Evolutionary conservation across 768 basidiomycete species (phyloP), one percentile per base, ranked within the genome.

Genomic region (Rhodotorula paludigena): DNA sequence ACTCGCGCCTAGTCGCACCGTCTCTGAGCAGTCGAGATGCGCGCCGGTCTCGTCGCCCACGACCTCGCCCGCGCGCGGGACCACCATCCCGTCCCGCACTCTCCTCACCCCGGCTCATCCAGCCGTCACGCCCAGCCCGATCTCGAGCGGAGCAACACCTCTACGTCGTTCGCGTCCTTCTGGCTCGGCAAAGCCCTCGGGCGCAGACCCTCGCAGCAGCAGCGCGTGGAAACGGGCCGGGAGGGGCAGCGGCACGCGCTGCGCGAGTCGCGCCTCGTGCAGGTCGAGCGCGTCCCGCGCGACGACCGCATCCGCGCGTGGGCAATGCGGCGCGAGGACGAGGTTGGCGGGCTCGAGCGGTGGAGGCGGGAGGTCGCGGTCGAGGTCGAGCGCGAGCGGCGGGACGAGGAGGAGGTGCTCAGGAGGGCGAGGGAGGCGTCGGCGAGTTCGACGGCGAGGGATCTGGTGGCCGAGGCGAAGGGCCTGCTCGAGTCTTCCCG

Each of bases 241-340:
- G 21, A 10, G 36, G 7, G 18, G 28, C 35, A 16, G 28, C 36
- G 16, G 25, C 36, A 28, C 44, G 32, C 62, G 11, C 47, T 56
- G 20, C 33, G 18, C 14, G 45, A 55, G 23, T 33, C 23, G 35
- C 15, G 25, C 32, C 38, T 47, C 54, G 9, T 49, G 53, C 28
- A 20, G 47, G 14, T 39, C 53, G 60, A 52, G 21, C 53, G 45
- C 49, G 21, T 53, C 18, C 15, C 25, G 7, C 15, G 38, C 32
- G 36, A 25, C 25, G 66, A 62, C 14, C 38, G 66, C 14, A 62
- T 67, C 20, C 49, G 41, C 25, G n/a, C 25, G 14, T 67, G 66
- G 66, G 80, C 92, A 51, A 84, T 87, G 51, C 88, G 87, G 79
- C 93, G 90, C 90, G 92, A 94, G 68, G 89, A 92, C 54, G 89